Percentiles rank a stretch among this genome's conserved stretches.
Conservation (phyloP, 2,329 filamentous ascomycete species). For the Aspergillus persii region DNA sequence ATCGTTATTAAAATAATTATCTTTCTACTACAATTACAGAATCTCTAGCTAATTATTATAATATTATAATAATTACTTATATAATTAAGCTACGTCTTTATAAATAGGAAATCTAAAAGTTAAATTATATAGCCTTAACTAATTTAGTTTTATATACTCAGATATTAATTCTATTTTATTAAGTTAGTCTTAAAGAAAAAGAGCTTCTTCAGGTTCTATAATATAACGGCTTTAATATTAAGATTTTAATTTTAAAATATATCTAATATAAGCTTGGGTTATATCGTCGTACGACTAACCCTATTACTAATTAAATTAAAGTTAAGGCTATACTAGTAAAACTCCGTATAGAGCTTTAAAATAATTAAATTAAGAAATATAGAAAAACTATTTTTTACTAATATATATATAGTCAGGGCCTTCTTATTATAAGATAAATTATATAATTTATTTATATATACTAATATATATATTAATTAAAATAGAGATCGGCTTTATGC, state of each 20-base stretch:
- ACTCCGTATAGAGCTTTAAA: conserved; percentile 7
- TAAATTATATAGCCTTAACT: no score
- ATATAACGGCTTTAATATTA: conserved; percentile 12
- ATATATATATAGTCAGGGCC: conserved; percentile 12
- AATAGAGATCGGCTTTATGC: conserved; percentile 14
- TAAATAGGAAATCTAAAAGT: no score
- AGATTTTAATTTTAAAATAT: conserved; percentile 6
- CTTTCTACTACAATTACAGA: no score
- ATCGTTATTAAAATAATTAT: no score
- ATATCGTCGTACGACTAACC: conserved; percentile 6
- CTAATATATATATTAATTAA: neutral
- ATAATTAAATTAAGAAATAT: conserved; percentile 14
- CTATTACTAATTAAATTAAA: conserved; percentile 3
- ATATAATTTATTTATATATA: neutral
- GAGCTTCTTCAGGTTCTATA: conserved; percentile 14
- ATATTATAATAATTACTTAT: no score
- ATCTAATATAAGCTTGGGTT: conserved; percentile 9
- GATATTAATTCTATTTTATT: conserved; percentile 14
- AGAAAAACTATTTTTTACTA: conserved; percentile 11
- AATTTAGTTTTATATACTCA: no score
- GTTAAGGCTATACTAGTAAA: no score
- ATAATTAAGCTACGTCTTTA: no score
- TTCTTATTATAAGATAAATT: conserved; percentile 5
- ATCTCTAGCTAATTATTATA: no score
- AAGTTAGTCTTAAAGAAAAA: conserved; percentile 12